These are phyloP conservation scores for Hypoxylon sp. DNA, from an alignment of 2,329 filamentous ascomycete genomes.

Conservation along the genomic window DNA sequence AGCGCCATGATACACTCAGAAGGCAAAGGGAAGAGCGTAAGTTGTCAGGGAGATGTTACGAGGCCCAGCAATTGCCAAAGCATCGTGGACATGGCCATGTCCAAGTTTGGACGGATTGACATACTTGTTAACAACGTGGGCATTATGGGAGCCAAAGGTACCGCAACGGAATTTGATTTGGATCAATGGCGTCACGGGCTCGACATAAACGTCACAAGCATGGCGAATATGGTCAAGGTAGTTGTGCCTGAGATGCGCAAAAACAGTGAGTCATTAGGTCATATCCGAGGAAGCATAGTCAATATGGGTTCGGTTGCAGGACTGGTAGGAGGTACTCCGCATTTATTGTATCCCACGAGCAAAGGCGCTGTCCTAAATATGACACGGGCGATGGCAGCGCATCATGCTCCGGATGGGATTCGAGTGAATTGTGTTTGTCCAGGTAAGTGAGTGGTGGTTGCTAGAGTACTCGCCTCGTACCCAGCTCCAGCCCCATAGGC, in stretches of 20 bases:
- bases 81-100: conserved; percentile 59
- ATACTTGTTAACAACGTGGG: conserved; percentile 78
- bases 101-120: conserved; percentile 70
- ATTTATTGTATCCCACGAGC: conserved; percentile 63
- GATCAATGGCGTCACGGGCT: conserved; percentile 69
- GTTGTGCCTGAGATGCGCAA: conserved; percentile 72
- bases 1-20: conserved; percentile 65
- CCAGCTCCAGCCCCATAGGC: background rate
- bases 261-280: conserved; percentile 59
- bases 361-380: conserved; percentile 67
- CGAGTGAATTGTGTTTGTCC: conserved; percentile 67
- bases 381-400: conserved; percentile 67
- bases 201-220: conserved; percentile 74
- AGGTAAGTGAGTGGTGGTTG: conserved; percentile 46
- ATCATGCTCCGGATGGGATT: conserved; percentile 63
- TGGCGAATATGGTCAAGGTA: conserved; percentile 75
- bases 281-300: conserved; percentile 67
- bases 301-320: conserved; percentile 76
- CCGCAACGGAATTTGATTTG: conserved; percentile 73
- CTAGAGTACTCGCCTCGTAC: background rate
- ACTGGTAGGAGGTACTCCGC: conserved; percentile 62
- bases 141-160: conserved; percentile 70
- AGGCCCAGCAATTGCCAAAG: conserved; percentile 65
- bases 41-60: conserved; percentile 70
- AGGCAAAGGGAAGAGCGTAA: conserved; percentile 58